Evolutionary conservation across 176 grass and related monocot species (phyloP).

Genomic region (Juncus inflexus): DNA sequence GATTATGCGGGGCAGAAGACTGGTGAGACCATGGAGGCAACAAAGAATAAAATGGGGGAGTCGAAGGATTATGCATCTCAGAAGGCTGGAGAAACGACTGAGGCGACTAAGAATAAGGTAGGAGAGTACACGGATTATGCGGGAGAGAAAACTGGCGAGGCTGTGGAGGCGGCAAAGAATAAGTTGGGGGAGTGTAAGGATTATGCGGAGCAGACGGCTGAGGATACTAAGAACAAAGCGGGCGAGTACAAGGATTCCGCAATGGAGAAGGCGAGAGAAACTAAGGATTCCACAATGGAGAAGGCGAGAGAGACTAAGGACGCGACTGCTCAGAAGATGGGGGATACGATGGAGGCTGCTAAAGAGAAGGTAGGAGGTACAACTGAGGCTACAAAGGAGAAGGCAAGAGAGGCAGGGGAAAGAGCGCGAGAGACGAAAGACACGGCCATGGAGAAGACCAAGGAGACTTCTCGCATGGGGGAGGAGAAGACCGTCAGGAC

Average conservation of each 20-base stretch:
- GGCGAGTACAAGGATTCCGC: constrained; percentile 12
- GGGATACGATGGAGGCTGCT: constrained; percentile 20
- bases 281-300: constrained; percentile 18
- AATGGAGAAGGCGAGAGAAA: constrained; percentile 10
- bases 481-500: constrained; percentile 5
- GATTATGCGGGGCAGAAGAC: constrained; percentile 20
- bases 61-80: constrained; percentile 3
- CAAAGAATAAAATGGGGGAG: constrained; percentile 8
- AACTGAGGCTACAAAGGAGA: constrained; percentile 24
- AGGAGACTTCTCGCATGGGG: not conserved
- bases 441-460: not conserved
- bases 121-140: constrained; percentile 39
- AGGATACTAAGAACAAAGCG: constrained; percentile 2
- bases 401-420: not conserved
- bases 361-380: constrained; percentile 40
- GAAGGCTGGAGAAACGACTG: constrained; percentile 25
- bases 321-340: constrained; percentile 33
- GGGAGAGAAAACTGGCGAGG: constrained; percentile 34
- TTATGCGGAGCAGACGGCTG: constrained; percentile 1
- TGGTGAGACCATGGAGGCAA: constrained; percentile 1
- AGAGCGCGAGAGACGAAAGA: constrained; percentile 16
- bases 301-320: constrained; percentile 30
- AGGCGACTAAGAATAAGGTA: constrained; percentile 24
- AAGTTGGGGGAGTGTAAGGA: constrained; percentile 36
- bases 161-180: constrained; percentile 25